These are phyloP conservation scores for Corylus americana DNA, from an alignment of 306 rosid genomes.

Conservation along the genomic window DNA sequence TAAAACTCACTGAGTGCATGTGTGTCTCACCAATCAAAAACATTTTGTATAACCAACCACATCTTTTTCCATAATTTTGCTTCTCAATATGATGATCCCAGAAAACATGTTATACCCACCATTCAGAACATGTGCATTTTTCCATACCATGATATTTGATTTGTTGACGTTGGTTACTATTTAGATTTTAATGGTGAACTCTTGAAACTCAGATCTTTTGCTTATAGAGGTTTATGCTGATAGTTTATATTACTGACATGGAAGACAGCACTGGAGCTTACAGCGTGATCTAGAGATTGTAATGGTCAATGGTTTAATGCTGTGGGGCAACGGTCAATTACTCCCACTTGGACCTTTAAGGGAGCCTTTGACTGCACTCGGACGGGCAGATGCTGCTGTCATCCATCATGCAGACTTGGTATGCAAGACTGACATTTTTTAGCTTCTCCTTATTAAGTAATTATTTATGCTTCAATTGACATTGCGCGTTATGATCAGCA, in stretches of 20 bases:
- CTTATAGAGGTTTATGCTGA: slow-evolving; percentile 10
- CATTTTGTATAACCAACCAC: no score
- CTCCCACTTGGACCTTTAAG: slow-evolving; percentile 90
- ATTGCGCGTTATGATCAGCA: background rate
- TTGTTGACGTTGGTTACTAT: slow-evolving; percentile 21
- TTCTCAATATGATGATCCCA: slow-evolving; percentile 1
- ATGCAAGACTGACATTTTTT: slow-evolving; percentile 15
- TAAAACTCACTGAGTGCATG: background rate
- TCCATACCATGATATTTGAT: slow-evolving; percentile 11
- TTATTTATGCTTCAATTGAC: background rate
- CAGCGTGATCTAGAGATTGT: slow-evolving; percentile 80
- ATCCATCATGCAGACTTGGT: slow-evolving; percentile 87
- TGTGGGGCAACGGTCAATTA: slow-evolving; percentile 69
- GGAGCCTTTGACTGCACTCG: slow-evolving; percentile 74
- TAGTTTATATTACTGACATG: slow-evolving; percentile 32
- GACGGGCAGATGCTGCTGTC: slow-evolving; percentile 69
- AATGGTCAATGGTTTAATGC: slow-evolving; percentile 81
- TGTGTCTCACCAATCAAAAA: background rate
- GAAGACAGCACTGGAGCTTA: slow-evolving; percentile 86
- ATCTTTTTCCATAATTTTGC: background rate
- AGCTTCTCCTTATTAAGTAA: slow-evolving; percentile 4
- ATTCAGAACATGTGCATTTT: slow-evolving; percentile 1
- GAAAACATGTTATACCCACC: slow-evolving; percentile 3
- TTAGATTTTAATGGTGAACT: slow-evolving; percentile 7
- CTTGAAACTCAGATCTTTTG: background rate